Percentiles rank a stretch among this genome's conserved stretches.
Conservation (phyloP, 2,329 filamentous ascomycete genomes). For the Cladosporium sp. region DNA sequence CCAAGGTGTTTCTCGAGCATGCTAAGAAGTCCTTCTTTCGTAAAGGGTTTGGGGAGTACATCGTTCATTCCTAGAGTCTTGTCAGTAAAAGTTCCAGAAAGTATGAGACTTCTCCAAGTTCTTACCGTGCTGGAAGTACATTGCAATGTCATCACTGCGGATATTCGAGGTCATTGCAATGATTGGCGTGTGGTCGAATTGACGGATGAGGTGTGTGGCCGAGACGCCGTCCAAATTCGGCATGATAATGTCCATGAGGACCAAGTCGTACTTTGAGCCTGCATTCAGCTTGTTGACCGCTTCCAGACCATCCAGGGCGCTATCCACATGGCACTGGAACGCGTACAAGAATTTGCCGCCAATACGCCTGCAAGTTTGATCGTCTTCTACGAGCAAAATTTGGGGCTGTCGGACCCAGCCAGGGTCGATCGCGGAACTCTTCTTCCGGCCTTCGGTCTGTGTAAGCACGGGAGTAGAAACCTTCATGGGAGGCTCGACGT, state of each 20-base stretch:
- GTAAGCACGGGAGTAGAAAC: slow-evolving; percentile 44
- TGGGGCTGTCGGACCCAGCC: slow-evolving; percentile 69
- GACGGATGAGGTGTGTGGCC: slow-evolving; percentile 87
- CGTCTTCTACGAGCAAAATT: slow-evolving; percentile 87
- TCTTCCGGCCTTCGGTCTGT: slow-evolving; percentile 56
- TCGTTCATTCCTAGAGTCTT: slow-evolving; percentile 81
- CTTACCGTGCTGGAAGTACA: slow-evolving; percentile 95
- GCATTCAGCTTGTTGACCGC: slow-evolving; percentile 82
- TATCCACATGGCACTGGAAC: slow-evolving; percentile 64
- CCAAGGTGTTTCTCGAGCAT: slow-evolving; percentile 85
- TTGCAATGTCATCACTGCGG: slow-evolving; percentile 89
- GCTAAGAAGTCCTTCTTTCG: slow-evolving; percentile 73
- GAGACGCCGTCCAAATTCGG: slow-evolving; percentile 93
- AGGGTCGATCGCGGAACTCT: slow-evolving; percentile 61
- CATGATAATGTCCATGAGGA: slow-evolving; percentile 76
- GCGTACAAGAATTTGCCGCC: slow-evolving; percentile 67
- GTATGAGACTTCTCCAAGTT: neutral
- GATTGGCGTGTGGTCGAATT: slow-evolving; percentile 82
- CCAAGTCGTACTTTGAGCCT: slow-evolving; percentile 64
- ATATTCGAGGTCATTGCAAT: slow-evolving; percentile 99
- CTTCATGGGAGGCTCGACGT: slow-evolving; percentile 69
- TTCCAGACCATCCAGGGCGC: slow-evolving; percentile 79
- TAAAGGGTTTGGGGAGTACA: slow-evolving; percentile 95
- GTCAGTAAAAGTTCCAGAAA: neutral
- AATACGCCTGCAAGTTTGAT: slow-evolving; percentile 65